A percentile compares a stretch with the other conserved stretches of the same genome.
These are phyloP conservation scores for Cryphonectria carpinicola DNA, from an alignment of 2,329 filamentous ascomycete genomes.

Conservation along the genomic window DNA sequence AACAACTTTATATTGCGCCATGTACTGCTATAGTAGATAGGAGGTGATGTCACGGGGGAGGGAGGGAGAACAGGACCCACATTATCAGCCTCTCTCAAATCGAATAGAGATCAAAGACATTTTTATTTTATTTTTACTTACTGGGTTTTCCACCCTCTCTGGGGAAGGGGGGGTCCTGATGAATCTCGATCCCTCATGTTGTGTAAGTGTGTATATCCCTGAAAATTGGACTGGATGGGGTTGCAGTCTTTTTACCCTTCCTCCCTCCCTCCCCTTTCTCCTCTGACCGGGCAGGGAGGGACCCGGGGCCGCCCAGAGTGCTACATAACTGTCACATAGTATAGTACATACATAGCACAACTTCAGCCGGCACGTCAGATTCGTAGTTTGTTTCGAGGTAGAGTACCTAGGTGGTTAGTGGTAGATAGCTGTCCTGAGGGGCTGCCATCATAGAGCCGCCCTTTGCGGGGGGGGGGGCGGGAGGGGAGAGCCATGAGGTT, in stretches of 20 bases:
- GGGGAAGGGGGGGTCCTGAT: neutral
- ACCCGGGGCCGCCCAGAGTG: neutral
- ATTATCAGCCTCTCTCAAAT: neutral
- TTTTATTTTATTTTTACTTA: neutral
- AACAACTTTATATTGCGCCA: neutral
- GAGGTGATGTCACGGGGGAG: neutral
- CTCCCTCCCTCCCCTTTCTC: too few relatives aligned
- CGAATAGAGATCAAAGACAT: neutral
- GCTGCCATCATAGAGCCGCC: too few relatives aligned
- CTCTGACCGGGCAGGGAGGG: neutral
- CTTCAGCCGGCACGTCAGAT: neutral
- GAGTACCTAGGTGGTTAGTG: neutral
- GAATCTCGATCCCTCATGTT: constrained; percentile 1
- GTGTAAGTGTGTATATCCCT: neutral
- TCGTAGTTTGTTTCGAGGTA: neutral
- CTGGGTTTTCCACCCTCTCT: neutral
- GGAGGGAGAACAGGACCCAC: neutral
- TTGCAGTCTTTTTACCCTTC: neutral
- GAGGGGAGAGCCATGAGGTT: too few relatives aligned
- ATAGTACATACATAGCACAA: neutral
- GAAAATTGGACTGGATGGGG: neutral
- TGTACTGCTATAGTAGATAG: neutral
- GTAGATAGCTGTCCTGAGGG: neutral
- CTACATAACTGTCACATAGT: too few relatives aligned
- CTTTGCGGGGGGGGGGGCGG: too few relatives aligned